Percentiles rank a stretch among this genome's conserved stretches.
phyloP scores from a whole-genome alignment of 2,329 filamentous ascomycete genomes.

The Cytospora schulzeri region DNA sequence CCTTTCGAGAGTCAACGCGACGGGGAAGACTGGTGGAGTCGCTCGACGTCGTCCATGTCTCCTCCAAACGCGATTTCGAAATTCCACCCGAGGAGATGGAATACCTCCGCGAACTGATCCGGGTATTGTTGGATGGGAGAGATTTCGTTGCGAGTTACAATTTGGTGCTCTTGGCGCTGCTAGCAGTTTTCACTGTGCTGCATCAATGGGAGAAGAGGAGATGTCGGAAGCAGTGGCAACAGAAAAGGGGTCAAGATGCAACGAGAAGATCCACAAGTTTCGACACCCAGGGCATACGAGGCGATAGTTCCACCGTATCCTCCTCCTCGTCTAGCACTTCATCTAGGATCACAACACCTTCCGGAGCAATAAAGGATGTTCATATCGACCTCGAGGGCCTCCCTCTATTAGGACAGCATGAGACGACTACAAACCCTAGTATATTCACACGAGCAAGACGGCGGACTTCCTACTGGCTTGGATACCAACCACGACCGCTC shows the following conservation, averaged over 20 bases:
- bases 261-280: neutral
- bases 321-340: conserved; percentile 40
- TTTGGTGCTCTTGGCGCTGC: conserved; percentile 35
- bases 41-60: conserved; percentile 6
- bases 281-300: neutral
- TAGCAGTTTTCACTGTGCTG: conserved; percentile 34
- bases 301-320: conserved; percentile 20
- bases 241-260: conserved; percentile 17
- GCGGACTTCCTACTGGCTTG: conserved; percentile 38
- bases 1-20: neutral
- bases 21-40: neutral
- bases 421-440: neutral
- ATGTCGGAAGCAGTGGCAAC: conserved; percentile 32
- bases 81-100: conserved; percentile 37
- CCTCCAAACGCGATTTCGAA: neutral
- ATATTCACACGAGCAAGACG: neutral
- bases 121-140: conserved; percentile 38
- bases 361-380: conserved; percentile 30
- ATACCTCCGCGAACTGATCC: conserved; percentile 39
- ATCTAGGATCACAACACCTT: conserved; percentile 33
- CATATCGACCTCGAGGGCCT: conserved; percentile 40
- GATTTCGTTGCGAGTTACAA: conserved; percentile 40
- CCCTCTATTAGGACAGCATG: conserved; percentile 35
- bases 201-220: conserved; percentile 33
- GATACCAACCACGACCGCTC: conserved; percentile 60